These are phyloP conservation scores for Casuarina cunninghamiana DNA, from an alignment of 306 rosid species.

Conservation along the genomic window DNA sequence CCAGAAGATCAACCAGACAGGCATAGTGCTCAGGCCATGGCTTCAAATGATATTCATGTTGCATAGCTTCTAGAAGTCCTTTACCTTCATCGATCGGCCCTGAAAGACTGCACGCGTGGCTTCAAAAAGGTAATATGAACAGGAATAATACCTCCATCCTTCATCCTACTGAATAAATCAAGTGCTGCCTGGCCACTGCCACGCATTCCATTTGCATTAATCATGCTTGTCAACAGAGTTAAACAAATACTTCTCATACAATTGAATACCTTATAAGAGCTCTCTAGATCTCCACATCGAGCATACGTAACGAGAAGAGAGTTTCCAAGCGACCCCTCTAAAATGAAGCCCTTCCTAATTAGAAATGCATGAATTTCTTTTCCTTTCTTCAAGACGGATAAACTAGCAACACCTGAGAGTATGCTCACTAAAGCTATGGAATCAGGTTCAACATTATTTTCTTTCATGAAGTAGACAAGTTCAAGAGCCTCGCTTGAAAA, in stretches of 20 bases:
- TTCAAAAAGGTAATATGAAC: constrained; percentile 72
- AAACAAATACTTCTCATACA: constrained; percentile 35
- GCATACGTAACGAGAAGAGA: constrained; percentile 70
- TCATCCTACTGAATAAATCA: constrained; percentile 54
- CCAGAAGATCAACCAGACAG: constrained; percentile 72
- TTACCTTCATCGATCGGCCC: constrained; percentile 67
- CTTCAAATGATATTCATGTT: constrained; percentile 48
- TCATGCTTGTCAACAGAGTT: constrained; percentile 69
- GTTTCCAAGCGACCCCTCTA: constrained; percentile 53
- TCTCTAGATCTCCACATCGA: constrained; percentile 55
- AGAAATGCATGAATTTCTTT: constrained; percentile 74
- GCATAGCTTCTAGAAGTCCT: constrained; percentile 49
- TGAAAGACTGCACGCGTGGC: constrained; percentile 75
- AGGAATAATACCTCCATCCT: constrained; percentile 45
- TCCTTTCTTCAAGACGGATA: constrained; percentile 70
- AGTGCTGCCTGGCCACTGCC: constrained; percentile 64
- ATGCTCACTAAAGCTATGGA: constrained; percentile 48
- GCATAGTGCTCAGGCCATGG: constrained; percentile 84
- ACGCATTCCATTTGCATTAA: constrained; percentile 74
- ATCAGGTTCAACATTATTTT: constrained; percentile 51
- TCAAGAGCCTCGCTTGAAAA: constrained; percentile 63
- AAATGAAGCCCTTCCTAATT: constrained; percentile 52
- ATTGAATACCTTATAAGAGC: constrained; percentile 47
- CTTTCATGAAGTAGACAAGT: constrained; percentile 44
- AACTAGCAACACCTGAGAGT: constrained; percentile 60